phyloP scores from a whole-genome alignment of 768 basidiomycete species.

The Sporobolomyces roseus region DNA sequence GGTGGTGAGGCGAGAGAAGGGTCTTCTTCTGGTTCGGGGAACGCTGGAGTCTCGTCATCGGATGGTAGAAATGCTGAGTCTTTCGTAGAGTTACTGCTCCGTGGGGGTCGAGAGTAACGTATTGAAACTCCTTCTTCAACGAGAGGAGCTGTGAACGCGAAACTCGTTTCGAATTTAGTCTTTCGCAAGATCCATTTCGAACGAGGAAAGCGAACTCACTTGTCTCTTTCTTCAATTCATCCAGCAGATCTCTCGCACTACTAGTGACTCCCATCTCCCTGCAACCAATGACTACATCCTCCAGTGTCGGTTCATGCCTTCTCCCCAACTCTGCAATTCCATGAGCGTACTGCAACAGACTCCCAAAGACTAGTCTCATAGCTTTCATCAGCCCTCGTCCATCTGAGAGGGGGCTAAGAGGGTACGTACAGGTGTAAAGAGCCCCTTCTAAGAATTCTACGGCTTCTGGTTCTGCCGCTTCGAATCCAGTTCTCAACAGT shows the following conservation, averaged over 20 bases:
- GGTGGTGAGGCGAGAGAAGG: conserved; percentile 11
- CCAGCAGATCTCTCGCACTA: conserved; percentile 5
- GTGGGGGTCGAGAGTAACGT: conserved; percentile 1
- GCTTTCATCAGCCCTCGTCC: too few relatives aligned
- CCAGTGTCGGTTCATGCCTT: conserved; percentile 24
- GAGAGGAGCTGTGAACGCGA: background rate
- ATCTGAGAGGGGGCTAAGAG: too few relatives aligned
- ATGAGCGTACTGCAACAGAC: conserved; percentile 13
- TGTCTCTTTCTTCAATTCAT: background rate
- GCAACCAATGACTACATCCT: conserved; percentile 16
- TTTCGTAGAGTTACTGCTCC: background rate
- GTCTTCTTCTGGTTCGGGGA: background rate
- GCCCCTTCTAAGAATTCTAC: conserved; percentile 31
- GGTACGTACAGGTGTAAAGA: conserved; percentile 19
- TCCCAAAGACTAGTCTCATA: conserved; percentile 25
- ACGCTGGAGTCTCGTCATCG: conserved; percentile 8
- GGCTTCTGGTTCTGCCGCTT: conserved; percentile 3
- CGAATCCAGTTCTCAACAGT: conserved; percentile 11
- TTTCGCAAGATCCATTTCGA: background rate
- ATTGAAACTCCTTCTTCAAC: background rate
- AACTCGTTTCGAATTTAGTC: background rate
- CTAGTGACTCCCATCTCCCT: conserved; percentile 3
- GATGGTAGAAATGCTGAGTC: conserved; percentile 10
- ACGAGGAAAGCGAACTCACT: background rate
- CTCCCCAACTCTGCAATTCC: conserved; percentile 32